Evolutionary conservation across 176 grass and related monocot genomes (phyloP), one percentile per base, ranked within the genome.

Genomic region (Pharus latifolius): DNA sequence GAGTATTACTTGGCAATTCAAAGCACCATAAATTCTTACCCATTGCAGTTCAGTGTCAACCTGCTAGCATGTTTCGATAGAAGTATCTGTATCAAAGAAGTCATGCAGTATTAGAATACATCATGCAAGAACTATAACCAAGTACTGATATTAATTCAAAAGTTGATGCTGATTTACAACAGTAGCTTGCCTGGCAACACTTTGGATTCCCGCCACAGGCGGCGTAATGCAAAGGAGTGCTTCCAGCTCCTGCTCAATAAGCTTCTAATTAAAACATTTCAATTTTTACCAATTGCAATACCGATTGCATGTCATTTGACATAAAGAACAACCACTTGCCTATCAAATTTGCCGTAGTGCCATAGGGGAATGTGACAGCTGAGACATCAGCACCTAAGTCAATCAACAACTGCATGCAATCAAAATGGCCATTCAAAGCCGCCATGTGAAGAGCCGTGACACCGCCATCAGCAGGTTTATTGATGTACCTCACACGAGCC

Each of bases 381-480:
- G 80, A 80, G 18, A 85, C 63, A 83, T 85, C 82, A 17, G 95
- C 95, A 54, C 95, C 95, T 45, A 99, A 91, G 79, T 94, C 90
- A 53, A 94, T 83, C 74, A 99, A 77, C 72, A 99, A 83, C 48
- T 99, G 89, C 75, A 99, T 68, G 63, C 95, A 99, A 72, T 99
- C 79, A 0, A 94, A 86, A 77, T 88, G 81, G 40, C 95, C 79
- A 69, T 91, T 91, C 32, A 91, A 57, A 52, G 87, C 82, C 0
- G 87, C 84, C 90, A 94, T 99, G 70, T 99, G 95, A 60, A 99
- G 83, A 54, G 95, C 79, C 33, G 95, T 94, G n/a, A 94, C 76
- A 28, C 95, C 95, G 11, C 90, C 95, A 94, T 99, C 90, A 37
- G 90, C 87, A 32, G 84, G 81, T 42, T 94, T 99, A 64, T 91